phyloP scores from a whole-genome alignment of 257 asterid species.

The Capsicum rhomboideum region DNA sequence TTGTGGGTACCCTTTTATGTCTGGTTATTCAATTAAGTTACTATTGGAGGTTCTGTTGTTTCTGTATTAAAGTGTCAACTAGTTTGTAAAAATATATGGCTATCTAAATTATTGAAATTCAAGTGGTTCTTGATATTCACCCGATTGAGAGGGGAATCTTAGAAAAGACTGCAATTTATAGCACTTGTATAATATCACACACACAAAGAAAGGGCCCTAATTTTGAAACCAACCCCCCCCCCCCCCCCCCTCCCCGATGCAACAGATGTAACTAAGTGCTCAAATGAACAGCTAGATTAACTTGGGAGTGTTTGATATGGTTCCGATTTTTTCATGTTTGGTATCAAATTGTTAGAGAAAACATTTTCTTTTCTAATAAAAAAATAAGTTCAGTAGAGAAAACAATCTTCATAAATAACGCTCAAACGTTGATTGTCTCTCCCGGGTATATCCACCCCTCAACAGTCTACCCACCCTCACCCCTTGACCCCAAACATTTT shows the following conservation, averaged over 20 bases:
- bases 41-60: neutral
- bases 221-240: neutral
- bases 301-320: neutral
- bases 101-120: neutral
- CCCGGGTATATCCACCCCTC: too few relatives aligned
- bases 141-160: neutral
- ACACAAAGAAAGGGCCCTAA: neutral
- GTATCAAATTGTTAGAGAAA: neutral
- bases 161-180: neutral
- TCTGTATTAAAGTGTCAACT: neutral
- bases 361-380: too few relatives aligned
- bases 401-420: neutral
- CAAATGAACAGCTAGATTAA: neutral
- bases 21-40: neutral
- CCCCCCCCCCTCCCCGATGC: too few relatives aligned
- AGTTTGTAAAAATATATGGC: neutral
- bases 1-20: neutral
- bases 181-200: neutral
- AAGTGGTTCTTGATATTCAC: neutral
- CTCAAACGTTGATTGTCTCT: too few relatives aligned
- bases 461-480: too few relatives aligned
- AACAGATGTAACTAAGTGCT: neutral
- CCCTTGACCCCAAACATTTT: neutral
- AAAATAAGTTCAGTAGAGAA: too few relatives aligned
- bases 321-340: too few relatives aligned